Conservation (phyloP, 2,329 filamentous ascomycete species). For the Xylaria multiplex region DNA sequence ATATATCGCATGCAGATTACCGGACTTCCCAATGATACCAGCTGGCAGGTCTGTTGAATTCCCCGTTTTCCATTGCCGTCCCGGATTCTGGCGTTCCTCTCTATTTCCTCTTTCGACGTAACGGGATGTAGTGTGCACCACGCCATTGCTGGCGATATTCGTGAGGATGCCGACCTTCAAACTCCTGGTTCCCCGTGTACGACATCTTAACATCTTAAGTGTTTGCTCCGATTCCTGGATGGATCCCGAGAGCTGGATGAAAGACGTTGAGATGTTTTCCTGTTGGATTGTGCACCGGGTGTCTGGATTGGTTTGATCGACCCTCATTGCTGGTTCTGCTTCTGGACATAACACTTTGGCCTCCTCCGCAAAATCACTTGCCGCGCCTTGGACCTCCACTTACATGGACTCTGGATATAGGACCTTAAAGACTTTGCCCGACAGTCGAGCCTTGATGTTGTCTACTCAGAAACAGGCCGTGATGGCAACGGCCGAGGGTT, state of each 20-base stretch:
- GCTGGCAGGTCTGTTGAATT: conserved; percentile 97
- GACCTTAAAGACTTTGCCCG: conserved; percentile 99
- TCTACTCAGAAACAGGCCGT: conserved; percentile 95
- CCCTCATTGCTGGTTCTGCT: conserved; percentile 50
- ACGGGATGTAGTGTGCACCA: conserved; percentile 43
- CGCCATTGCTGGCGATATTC: conserved; percentile 44
- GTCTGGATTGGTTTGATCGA: conserved; percentile 49
- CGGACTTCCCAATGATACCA: conserved; percentile 97
- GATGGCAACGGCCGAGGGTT: conserved; percentile 93
- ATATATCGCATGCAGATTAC: conserved; percentile 97
- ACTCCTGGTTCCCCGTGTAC: conserved; percentile 41
- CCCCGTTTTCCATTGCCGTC: conserved; percentile 62
- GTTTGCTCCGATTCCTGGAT: conserved; percentile 44
- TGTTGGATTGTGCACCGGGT: conserved; percentile 45
- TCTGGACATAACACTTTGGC: conserved; percentile 47
- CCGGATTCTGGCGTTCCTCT: conserved; percentile 50
- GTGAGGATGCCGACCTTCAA: conserved; percentile 43
- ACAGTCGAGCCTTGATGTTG: conserved; percentile 94
- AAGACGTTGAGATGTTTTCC: conserved; percentile 46
- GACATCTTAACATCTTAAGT: conserved; percentile 41
- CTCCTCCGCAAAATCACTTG: conserved; percentile 49
- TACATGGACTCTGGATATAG: conserved; percentile 86
- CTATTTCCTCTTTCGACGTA: conserved; percentile 43
- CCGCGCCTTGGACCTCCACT: conserved; percentile 71
- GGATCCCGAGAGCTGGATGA: conserved; percentile 47